Percentiles rank a stretch among this genome's conserved stretches.
phyloP scores from a whole-genome alignment of 2,329 filamentous ascomycete genomes.

The Trichocomaceae sp. region DNA sequence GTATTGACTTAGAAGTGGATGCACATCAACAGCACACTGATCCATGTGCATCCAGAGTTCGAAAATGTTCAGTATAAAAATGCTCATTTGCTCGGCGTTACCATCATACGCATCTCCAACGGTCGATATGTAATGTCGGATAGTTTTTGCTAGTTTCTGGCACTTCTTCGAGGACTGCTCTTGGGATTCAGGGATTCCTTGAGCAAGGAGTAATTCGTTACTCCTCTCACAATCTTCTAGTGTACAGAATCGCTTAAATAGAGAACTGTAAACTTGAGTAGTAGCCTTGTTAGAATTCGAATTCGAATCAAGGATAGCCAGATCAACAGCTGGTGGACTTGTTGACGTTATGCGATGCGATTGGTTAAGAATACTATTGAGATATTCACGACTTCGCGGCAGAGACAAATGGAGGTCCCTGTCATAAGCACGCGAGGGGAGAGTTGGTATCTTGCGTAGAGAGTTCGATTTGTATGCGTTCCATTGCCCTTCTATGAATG shows the following conservation, averaged over 20 bases:
- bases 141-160: conserved; percentile 25
- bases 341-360: not conserved
- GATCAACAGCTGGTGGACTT: not conserved
- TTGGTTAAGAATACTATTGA: not conserved
- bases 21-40: conserved; percentile 34
- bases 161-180: conserved; percentile 20
- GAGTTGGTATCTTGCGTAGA: conserved; percentile 21
- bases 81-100: conserved; percentile 47
- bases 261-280: conserved; percentile 10
- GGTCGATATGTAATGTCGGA: conserved; percentile 30
- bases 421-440: not conserved
- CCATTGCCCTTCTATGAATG: conserved; percentile 31
- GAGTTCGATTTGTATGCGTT: conserved; percentile 33
- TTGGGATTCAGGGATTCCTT: not conserved
- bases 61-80: conserved; percentile 49
- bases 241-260: conserved; percentile 13
- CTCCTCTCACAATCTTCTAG: conserved; percentile 13
- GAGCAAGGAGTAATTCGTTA: not conserved
- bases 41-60: conserved; percentile 57
- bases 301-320: not conserved
- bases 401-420: not conserved
- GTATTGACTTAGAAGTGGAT: conserved; percentile 46
- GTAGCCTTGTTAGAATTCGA: conserved; percentile 9
- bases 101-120: conserved; percentile 35
- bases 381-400: not conserved